These are phyloP conservation scores for Amaranthus hypochondriacus DNA, from an alignment of 148 eudicot genomes.

Conservation along the genomic window DNA sequence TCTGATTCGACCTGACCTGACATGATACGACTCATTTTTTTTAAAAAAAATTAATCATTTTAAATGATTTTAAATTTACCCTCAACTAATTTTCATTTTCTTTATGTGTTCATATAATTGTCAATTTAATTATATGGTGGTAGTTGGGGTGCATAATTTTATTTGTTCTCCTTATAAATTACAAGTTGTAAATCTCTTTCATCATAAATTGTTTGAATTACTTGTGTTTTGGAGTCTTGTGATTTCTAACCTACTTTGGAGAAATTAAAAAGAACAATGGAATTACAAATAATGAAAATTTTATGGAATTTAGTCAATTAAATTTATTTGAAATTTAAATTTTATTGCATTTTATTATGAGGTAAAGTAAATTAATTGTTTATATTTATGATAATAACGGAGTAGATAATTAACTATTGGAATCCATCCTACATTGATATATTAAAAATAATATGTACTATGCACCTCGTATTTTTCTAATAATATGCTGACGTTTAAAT, in stretches of 20 bases:
- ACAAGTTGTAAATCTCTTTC: slow-evolving; percentile 6
- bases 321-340: not conserved
- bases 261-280: too few species aligned
- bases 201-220: not conserved
- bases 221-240: not conserved
- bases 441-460: too few species aligned
- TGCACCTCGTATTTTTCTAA: too few species aligned
- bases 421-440: too few species aligned
- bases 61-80: not conserved
- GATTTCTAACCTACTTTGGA: too few species aligned
- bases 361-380: too few species aligned
- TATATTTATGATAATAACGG: too few species aligned
- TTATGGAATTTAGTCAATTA: not conserved
- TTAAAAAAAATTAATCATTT: not conserved
- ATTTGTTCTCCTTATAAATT: not conserved
- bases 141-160: not conserved
- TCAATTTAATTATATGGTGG: not conserved
- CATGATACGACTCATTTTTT: too few species aligned
- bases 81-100: not conserved
- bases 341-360: not conserved
- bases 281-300: not conserved
- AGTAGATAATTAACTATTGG: too few species aligned
- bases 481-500: too few species aligned
- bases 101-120: slow-evolving; percentile 3
- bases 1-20: too few species aligned